A percentile compares a stretch with the other conserved stretches of the same genome.
These are phyloP conservation scores for Scheffersomyces lignosus DNA, from an alignment of 805 yeast species.

Conservation along the genomic window DNA sequence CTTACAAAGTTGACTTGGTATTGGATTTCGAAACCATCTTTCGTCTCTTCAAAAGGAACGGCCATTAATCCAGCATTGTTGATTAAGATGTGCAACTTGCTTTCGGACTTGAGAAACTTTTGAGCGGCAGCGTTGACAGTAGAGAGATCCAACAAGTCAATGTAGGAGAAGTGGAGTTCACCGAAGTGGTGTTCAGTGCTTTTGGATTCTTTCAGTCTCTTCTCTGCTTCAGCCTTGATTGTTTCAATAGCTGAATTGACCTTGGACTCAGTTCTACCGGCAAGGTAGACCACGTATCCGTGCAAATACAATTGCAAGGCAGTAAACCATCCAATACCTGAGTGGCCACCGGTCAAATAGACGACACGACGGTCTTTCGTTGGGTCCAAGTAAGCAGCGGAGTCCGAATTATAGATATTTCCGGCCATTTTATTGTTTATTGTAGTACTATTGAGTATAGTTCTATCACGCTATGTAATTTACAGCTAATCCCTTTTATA, in stretches of 20 bases:
- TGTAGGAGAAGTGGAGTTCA: slow-evolving; percentile 48
- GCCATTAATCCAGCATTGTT: slow-evolving; percentile 46
- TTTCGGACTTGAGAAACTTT: slow-evolving; percentile 23
- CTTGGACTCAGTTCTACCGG: slow-evolving; percentile 34
- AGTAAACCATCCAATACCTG: slow-evolving; percentile 44
- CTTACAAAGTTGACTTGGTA: slow-evolving; percentile 40
- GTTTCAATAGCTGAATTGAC: slow-evolving; percentile 33
- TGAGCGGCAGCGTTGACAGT: slow-evolving; percentile 28
- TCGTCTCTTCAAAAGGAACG: slow-evolving; percentile 33
- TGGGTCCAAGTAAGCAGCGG: slow-evolving; percentile 32
- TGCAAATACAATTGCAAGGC: slow-evolving; percentile 40
- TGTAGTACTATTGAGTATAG: too few species aligned
- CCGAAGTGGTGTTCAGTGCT: slow-evolving; percentile 36
- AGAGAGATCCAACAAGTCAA: slow-evolving; percentile 50
- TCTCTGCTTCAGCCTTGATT: slow-evolving; percentile 32
- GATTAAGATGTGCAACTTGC: slow-evolving; percentile 31
- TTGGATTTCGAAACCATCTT: slow-evolving; percentile 40
- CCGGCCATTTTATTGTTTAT: background rate
- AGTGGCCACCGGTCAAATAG: slow-evolving; percentile 40
- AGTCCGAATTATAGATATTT: slow-evolving; percentile 25
- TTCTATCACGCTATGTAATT: too few species aligned
- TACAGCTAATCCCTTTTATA: too few species aligned
- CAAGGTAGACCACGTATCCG: slow-evolving; percentile 37
- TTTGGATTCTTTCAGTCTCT: slow-evolving; percentile 12
- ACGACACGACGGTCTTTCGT: slow-evolving; percentile 26